Evolutionary conservation across 768 basidiomycete species (phyloP).

Genomic region (Lyophyllum shimeji): DNA sequence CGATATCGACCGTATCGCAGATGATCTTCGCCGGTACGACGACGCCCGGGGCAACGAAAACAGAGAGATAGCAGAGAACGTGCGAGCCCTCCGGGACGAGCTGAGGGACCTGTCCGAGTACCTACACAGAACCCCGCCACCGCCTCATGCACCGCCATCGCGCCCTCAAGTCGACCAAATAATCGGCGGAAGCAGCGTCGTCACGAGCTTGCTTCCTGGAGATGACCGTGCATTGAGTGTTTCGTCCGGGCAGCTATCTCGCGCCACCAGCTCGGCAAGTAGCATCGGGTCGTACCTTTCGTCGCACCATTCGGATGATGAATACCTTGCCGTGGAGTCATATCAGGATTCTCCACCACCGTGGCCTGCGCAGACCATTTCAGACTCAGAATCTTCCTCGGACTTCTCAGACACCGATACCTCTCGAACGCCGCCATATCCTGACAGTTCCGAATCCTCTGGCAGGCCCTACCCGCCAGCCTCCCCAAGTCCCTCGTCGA

Average conservation of each 20-base stretch:
- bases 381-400: slow-evolving; percentile 9
- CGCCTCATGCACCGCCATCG: slow-evolving; percentile 20
- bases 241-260: slow-evolving; percentile 30
- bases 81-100: slow-evolving; percentile 70
- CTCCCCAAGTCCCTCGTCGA: slow-evolving; percentile 36
- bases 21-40: slow-evolving; percentile 59
- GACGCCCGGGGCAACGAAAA: slow-evolving; percentile 61
- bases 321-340: slow-evolving; percentile 9
- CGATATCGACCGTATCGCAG: slow-evolving; percentile 46
- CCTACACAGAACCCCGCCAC: slow-evolving; percentile 42
- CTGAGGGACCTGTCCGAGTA: slow-evolving; percentile 62
- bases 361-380: slow-evolving; percentile 13
- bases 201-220: slow-evolving; percentile 31
- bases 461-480: slow-evolving; percentile 31
- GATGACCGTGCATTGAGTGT: slow-evolving; percentile 23
- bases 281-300: slow-evolving; percentile 44
- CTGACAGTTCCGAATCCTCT: slow-evolving; percentile 25
- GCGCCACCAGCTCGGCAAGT: slow-evolving; percentile 40
- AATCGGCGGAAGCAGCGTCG: slow-evolving; percentile 41
- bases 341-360: slow-evolving; percentile 21
- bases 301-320: slow-evolving; percentile 75
- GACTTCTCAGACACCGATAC: slow-evolving; percentile 12
- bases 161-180: slow-evolving; percentile 34
- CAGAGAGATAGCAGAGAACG: slow-evolving; percentile 61
- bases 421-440: slow-evolving; percentile 7